Conservation (phyloP, 2,329 filamentous ascomycete species). For the Colletotrichum sp. region DNA sequence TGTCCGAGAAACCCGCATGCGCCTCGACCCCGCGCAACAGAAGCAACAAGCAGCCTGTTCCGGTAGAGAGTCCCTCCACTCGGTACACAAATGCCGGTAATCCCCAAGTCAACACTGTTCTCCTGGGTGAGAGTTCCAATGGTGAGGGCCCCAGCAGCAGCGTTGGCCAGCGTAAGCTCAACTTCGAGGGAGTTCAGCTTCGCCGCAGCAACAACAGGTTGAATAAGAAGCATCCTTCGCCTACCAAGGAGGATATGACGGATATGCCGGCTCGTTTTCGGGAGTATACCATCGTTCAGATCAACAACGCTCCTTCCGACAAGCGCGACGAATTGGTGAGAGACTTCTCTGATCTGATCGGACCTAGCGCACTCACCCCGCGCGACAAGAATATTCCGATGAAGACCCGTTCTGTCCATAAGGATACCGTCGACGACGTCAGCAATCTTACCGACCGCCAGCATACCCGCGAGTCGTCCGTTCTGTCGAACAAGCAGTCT, state of each 20-base stretch:
- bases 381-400: conserved; percentile 34
- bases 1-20: conserved; percentile 37
- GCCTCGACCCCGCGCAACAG: conserved; percentile 40
- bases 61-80: not conserved
- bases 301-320: not conserved
- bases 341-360: not conserved
- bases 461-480: not conserved
- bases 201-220: not conserved
- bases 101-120: not conserved
- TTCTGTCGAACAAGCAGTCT: conserved; percentile 5
- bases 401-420: not conserved
- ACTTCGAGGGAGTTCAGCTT: not conserved
- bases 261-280: conserved; percentile 40
- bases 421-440: not conserved
- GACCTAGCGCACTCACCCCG: conserved; percentile 19
- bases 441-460: not conserved
- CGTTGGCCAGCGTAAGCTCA: not conserved
- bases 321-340: not conserved
- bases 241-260: conserved; percentile 45
- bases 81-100: not conserved
- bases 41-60: not conserved
- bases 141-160: not conserved
- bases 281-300: not conserved
- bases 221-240: conserved; percentile 50
- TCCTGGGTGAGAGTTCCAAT: not conserved